Evolutionary conservation across 306 rosid genomes (phyloP), one percentile per base, ranked within the genome.

Genomic region (Quercus aquifolioides): DNA sequence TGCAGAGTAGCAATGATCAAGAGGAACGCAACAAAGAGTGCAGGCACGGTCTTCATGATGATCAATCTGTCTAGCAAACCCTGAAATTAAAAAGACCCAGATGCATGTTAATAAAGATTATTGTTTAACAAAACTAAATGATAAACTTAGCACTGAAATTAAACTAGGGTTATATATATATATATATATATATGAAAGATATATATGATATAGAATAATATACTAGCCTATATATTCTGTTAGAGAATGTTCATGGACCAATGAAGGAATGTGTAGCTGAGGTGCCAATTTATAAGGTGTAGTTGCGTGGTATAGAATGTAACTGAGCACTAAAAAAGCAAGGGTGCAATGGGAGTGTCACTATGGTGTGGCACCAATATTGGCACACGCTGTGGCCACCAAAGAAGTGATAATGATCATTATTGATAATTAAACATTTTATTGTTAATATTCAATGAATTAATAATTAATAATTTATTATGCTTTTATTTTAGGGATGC

Each of bases 311-410:
- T 12, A 67, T 30, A 14, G 69, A 28, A 28, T 28, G 30, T 18
- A 28, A 31, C 51, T 31, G 5, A 33, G 72, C 72, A 67, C 72
- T 19, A 67, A 35, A 1, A 67, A 35, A 35, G 38, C 33, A 71
- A 13, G 75, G 59, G 54, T 71, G 56, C 59, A 51, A 30, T 71
- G 80, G 72, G 55, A 33, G 18, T 55, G 25, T 21, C 74, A 77
- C 74, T 21, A 20, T 55, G 26, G 38, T 15, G 74, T 31, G 60
- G 18, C 12, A n/a, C 18, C 23, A 43, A 72, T 72, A 68, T 15
- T 68, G 57, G 43, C 20, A 46, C 28, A 6, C 1, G 21, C 55
- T 52, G 64, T 5, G 23, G 67, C 55, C 80, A 65, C 74, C 65
- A 19, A 54, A 55, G 9, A 77, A 51, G 64, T 54, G 68, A 55